Evolutionary conservation across 345 rosid species (phyloP), one percentile per base, ranked within the genome.

Genomic region (Arabis hirsuta): DNA sequence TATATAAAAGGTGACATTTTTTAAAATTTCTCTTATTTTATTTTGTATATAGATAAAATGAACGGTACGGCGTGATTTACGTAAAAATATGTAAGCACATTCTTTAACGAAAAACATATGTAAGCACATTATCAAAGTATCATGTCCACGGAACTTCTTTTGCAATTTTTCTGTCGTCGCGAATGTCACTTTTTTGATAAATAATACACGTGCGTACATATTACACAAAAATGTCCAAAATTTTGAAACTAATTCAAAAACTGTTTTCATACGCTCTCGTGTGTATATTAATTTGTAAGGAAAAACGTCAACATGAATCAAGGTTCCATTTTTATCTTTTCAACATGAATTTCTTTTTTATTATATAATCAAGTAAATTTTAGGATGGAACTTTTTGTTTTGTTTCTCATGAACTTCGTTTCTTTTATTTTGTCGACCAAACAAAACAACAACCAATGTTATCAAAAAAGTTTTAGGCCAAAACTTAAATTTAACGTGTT

Each of bases 41-140:
- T 72, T 46, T 54, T 53, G 42, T 39, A 16, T 26, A 32, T 6
- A 41, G 2, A 62, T 53, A 44, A 31, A 71, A 53, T 38, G 12
- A 69, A 69, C 46, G 12, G 56, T 34, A 46, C 14, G 55, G 44
- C 22, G 55, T 64, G 14, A 55, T 19, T 32, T 45, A 22, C 45
- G 46, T 45, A 0, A 32, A 50, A 48, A 48, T 24, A 46, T 22
- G 45, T 16, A 55, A 43, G 24, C 55, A 68, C 20, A 44, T 32
- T 32, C 36, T 34, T 34, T 34, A 34, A 34, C 38, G 38, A 34
- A 7, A 6, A 34, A 6, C 7, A 34, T 29, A 29, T 34, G 38
- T 34, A 34, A 34, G 8, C 38, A 34, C 38, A 22, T 24, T 24
- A 9, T 52, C 60, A 42, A 4, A 6, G 3, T 55, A 55, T 46